These are phyloP conservation scores for Citrullus amarus DNA, from an alignment of 306 rosid genomes.

Conservation along the genomic window DNA sequence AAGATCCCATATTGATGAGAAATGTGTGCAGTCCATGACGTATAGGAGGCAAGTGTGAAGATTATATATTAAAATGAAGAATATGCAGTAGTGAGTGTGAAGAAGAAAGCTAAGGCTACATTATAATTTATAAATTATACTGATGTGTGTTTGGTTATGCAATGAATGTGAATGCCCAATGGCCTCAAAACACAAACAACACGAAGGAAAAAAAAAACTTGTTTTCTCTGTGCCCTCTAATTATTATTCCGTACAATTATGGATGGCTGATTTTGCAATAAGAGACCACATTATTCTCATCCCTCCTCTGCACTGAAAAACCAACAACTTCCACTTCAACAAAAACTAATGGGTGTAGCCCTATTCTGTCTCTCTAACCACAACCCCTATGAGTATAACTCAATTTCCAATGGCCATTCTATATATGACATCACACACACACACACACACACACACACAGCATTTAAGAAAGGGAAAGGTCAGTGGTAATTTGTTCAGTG, in stretches of 20 bases:
- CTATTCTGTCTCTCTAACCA: neutral
- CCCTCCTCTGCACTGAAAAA: neutral
- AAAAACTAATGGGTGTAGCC: neutral
- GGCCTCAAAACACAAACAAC: neutral
- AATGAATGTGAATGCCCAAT: neutral
- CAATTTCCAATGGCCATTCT: no score
- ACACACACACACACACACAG: neutral
- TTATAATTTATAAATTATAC: no score
- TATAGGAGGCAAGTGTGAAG: no score
- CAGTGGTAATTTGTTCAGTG: constrained; percentile 42
- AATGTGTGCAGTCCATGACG: no score
- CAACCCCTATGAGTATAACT: no score
- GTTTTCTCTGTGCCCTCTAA: neutral
- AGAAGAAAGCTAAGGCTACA: no score
- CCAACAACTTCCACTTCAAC: neutral
- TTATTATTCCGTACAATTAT: neutral
- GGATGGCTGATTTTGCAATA: neutral
- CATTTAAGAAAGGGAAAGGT: constrained; percentile 48
- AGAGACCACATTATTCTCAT: neutral
- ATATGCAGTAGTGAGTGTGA: no score
- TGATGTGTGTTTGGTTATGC: no score
- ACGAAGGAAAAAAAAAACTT: no score
- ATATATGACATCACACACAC: neutral
- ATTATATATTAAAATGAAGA: no score
- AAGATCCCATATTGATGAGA: no score